A percentile compares a stretch with the other conserved stretches of the same genome.
phyloP scores from a whole-genome alignment of 2,329 filamentous ascomycete genomes.

The Grosmannia huntii region DNA sequence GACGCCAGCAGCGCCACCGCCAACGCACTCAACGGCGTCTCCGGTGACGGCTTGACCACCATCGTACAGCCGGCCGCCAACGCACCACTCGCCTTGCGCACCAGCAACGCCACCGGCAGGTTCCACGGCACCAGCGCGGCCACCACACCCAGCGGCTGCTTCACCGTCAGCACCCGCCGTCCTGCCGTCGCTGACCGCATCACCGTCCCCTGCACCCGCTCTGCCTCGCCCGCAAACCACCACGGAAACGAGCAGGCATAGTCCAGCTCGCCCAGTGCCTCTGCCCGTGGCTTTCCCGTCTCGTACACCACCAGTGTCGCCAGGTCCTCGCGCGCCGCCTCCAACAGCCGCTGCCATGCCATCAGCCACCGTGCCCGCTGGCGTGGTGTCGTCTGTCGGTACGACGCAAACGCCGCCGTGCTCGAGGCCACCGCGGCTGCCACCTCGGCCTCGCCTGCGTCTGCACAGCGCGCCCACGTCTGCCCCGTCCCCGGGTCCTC shows the following conservation, averaged over 20 bases:
- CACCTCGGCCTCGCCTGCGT: conserved; percentile 17
- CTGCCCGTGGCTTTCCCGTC: conserved; percentile 42
- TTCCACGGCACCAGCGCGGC: conserved; percentile 63
- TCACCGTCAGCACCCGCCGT: conserved; percentile 55
- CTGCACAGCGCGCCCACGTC: not conserved
- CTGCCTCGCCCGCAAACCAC: conserved; percentile 42
- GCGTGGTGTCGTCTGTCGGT: conserved; percentile 23
- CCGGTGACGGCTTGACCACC: conserved; percentile 59
- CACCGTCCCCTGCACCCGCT: conserved; percentile 42
- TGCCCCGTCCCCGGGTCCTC: not conserved
- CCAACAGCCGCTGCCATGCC: conserved; percentile 23
- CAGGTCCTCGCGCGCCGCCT: conserved; percentile 21
- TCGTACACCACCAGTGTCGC: conserved; percentile 29
- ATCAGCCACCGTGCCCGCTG: conserved; percentile 21
- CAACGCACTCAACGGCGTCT: conserved; percentile 61
- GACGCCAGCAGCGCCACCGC: conserved; percentile 55
- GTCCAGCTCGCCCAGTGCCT: conserved; percentile 40
- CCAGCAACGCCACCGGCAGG: conserved; percentile 54
- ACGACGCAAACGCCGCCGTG: conserved; percentile 22
- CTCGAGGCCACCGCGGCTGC: conserved; percentile 23
- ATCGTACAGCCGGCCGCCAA: conserved; percentile 63
- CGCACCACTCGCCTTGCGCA: conserved; percentile 55
- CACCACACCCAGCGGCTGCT: conserved; percentile 59
- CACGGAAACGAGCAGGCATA: conserved; percentile 38
- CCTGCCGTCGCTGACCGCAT: conserved; percentile 46